Evolutionary conservation across 2,329 filamentous ascomycete genomes (phyloP).

Genomic region (Colletotrichum salicis): DNA sequence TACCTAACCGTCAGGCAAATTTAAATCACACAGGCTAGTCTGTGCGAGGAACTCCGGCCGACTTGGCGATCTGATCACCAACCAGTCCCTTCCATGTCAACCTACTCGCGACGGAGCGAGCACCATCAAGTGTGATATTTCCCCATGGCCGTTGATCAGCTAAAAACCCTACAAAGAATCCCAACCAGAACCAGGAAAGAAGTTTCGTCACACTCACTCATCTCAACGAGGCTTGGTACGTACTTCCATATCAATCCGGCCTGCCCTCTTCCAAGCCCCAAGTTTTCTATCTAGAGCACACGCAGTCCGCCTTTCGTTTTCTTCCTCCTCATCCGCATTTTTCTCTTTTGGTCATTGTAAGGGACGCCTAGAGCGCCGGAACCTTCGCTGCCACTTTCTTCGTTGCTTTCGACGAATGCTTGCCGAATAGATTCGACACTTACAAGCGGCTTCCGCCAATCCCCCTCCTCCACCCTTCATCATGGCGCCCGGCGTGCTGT

Average conservation of each 20-base stretch:
- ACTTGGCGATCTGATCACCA: slow-evolving; percentile 38
- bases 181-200: slow-evolving; percentile 2
- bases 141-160: slow-evolving; percentile 25
- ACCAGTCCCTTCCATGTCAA: slow-evolving; percentile 34
- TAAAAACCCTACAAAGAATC: slow-evolving; percentile 32
- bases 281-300: slow-evolving; percentile 25
- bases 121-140: slow-evolving; percentile 12
- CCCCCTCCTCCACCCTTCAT: slow-evolving; percentile 16
- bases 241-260: slow-evolving; percentile 31
- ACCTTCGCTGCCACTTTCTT: slow-evolving; percentile 25
- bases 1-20: slow-evolving; percentile 36
- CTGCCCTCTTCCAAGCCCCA: slow-evolving; percentile 29
- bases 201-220: slow-evolving; percentile 35
- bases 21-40: slow-evolving; percentile 36
- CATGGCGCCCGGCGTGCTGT: slow-evolving; percentile 36
- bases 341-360: slow-evolving; percentile 2
- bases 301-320: slow-evolving; percentile 33
- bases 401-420: slow-evolving; percentile 34
- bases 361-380: slow-evolving; percentile 35
- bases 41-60: slow-evolving; percentile 36
- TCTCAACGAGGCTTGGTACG: slow-evolving; percentile 35
- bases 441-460: slow-evolving; percentile 30
- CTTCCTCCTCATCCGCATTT: slow-evolving; percentile 4
- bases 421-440: slow-evolving; percentile 19
- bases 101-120: slow-evolving; percentile 30